Evolutionary conservation across 495 filamentous ascomycete species (phyloP), one percentile per base, ranked within the genome.

Genomic region (Annulohypoxylon stygium): DNA sequence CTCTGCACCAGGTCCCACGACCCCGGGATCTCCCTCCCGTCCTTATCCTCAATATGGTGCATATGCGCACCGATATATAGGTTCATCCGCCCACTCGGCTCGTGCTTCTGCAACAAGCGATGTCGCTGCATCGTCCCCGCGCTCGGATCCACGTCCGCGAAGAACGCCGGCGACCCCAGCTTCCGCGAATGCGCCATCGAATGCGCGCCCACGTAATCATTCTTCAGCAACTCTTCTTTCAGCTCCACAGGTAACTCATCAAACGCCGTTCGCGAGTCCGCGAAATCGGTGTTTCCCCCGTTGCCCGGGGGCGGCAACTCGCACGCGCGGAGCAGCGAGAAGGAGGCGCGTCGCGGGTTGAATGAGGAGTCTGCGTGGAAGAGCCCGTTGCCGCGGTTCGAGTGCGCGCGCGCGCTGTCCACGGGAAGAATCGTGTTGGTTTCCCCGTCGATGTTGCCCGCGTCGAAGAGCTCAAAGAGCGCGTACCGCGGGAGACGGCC

Each of bases 341-440:
- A 86, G 11, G 77, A 80, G 1, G 88, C 86, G 26, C 89, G 84
- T 0, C 87, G 86, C 8, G 88, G 88, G 74, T 91, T 90, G 77
- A 89, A 91, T 12, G 81, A 82, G 16, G 83, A 86, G 75, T 90
- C 89, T 4, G 83, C 84, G 71, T 91, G 89, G 76, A 86, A 91
- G n/a, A 90, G 79, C 7, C 77, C 79, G 70, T 91, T 91, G 41
- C 87, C 87, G 59, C 84, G 68, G 50, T 83, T 84, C 30, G 75
- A 76, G 71, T 84, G 83, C 26, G 79, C 79, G 12, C 84, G 78
- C 3, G 74, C 67, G 30, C 79, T 81, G 34, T 83, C 71, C 2
- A 80, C 79, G 34, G 82, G 76, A n/a, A 87, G 73, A 26, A 86
- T 75, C 0, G 75, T 61, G 26, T 78, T 80, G 11, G 83, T 76